These are phyloP conservation scores for Plenodomus lindquistii DNA, from an alignment of 2,329 filamentous ascomycete species.

Conservation along the genomic window DNA sequence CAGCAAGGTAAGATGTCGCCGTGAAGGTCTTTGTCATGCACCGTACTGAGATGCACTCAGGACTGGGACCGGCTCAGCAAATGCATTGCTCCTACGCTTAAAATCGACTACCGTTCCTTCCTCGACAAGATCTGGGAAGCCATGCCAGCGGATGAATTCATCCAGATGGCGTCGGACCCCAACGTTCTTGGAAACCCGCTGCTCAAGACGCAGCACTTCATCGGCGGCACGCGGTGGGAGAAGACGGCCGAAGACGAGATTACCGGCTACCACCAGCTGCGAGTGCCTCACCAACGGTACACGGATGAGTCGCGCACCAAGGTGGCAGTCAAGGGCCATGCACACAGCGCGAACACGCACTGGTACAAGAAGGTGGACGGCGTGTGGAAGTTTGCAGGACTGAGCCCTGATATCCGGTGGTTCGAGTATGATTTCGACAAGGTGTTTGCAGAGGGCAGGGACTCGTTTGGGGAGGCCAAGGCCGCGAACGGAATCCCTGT, in stretches of 20 bases:
- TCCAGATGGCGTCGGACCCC: constrained; percentile 57
- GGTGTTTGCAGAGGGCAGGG: constrained; percentile 55
- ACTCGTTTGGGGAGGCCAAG: constrained; percentile 50
- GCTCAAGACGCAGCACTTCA: constrained; percentile 62
- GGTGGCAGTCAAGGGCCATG: constrained; percentile 60
- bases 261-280: constrained; percentile 60
- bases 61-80: constrained; percentile 64
- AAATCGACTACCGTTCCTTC: constrained; percentile 69
- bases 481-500: constrained; percentile 45
- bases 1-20: constrained; percentile 52
- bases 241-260: constrained; percentile 55
- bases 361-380: constrained; percentile 63
- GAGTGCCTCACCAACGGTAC: constrained; percentile 62
- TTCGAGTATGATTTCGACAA: constrained; percentile 61
- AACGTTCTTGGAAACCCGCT: constrained; percentile 58
- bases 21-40: not conserved
- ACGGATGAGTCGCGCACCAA: constrained; percentile 52
- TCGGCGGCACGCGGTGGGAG: constrained; percentile 58
- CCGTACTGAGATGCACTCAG: constrained; percentile 18
- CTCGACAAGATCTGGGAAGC: constrained; percentile 60
- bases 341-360: constrained; percentile 58
- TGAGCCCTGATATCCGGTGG: constrained; percentile 60
- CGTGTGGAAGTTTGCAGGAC: constrained; percentile 62
- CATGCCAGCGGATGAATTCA: constrained; percentile 60
- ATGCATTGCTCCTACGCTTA: constrained; percentile 65